Conservation (phyloP, 371 early-diverging fungal genomes). For the Apophysomyces sp. region DNA sequence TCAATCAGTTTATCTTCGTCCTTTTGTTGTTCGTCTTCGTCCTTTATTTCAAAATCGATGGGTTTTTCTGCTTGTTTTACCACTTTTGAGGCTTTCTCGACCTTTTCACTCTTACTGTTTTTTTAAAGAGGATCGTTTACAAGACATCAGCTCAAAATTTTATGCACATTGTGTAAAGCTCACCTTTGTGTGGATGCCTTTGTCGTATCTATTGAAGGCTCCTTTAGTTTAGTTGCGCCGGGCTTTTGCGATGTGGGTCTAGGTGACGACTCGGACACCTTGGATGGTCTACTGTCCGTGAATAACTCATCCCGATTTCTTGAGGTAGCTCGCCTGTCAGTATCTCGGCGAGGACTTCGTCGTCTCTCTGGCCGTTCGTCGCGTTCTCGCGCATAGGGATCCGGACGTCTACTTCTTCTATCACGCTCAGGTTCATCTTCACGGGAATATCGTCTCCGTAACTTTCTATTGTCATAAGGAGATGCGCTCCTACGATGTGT, state of each 20-base stretch:
- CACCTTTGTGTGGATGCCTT: not conserved
- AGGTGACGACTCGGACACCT: not conserved
- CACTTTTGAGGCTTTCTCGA: not conserved
- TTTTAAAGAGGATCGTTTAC: not conserved
- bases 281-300: not conserved
- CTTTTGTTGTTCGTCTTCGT: slow-evolving; percentile 50
- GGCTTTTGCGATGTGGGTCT: not conserved
- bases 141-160: too few species aligned
- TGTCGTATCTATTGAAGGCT: not conserved
- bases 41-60: slow-evolving; percentile 41
- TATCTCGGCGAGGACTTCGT: slow-evolving; percentile 2
- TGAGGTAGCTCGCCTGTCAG: not conserved
- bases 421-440: slow-evolving; percentile 7
- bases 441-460: not conserved
- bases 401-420: slow-evolving; percentile 1
- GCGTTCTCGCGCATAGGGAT: not conserved
- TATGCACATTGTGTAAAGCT: too few species aligned
- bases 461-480: slow-evolving; percentile 5
- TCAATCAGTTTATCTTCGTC: slow-evolving; percentile 77
- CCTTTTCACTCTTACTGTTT: not conserved
- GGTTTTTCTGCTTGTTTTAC: slow-evolving; percentile 10
- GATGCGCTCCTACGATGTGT: slow-evolving; percentile 8
- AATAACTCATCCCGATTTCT: not conserved
- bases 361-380: slow-evolving; percentile 1
- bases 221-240: not conserved